A percentile compares a stretch with the other conserved stretches of the same genome.
Conservation (phyloP, 1,284 basidiomycete species). For the Vanrija sp. region DNA sequence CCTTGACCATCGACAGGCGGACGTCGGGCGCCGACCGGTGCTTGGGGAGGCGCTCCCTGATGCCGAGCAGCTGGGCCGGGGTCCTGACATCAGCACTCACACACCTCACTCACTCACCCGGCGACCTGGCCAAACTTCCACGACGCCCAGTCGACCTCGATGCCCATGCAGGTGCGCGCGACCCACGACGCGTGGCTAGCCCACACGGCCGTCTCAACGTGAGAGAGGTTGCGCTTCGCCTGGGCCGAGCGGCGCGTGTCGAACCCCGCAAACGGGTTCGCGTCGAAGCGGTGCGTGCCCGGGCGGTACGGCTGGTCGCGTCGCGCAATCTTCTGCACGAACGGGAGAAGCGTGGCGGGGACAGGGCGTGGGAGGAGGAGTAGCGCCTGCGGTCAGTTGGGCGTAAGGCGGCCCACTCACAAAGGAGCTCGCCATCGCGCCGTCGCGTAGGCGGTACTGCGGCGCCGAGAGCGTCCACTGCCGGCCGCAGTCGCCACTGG, state of each 20-base stretch:
- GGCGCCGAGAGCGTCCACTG: conserved; percentile 16
- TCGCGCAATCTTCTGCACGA: conserved; percentile 7
- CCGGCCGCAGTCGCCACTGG: conserved; percentile 14
- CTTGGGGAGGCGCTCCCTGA: background rate
- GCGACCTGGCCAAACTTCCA: conserved; percentile 14
- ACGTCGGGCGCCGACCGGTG: background rate
- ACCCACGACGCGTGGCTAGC: conserved; percentile 11
- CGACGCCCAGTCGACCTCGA: conserved; percentile 6
- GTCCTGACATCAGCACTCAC: background rate
- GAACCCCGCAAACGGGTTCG: conserved; percentile 13
- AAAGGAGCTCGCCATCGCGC: conserved; percentile 11
- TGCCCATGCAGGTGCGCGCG: conserved; percentile 6
- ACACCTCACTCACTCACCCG: background rate
- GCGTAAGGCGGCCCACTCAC: background rate
- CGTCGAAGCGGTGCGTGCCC: conserved; percentile 10
- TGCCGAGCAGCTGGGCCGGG: conserved; percentile 3
- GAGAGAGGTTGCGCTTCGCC: conserved; percentile 2
- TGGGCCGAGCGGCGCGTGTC: conserved; percentile 6
- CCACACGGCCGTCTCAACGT: conserved; percentile 11
- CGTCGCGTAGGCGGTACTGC: conserved; percentile 19
- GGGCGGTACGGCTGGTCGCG: conserved; percentile 11
- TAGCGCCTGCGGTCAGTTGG: conserved; percentile 6
- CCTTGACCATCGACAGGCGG: background rate
- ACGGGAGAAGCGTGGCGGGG: conserved; percentile 3
- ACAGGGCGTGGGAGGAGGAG: conserved; percentile 14